Evolutionary conservation across 2,329 filamentous ascomycete species (phyloP), one percentile per base, ranked within the genome.

Genomic region (Dothideomycetes sp.): DNA sequence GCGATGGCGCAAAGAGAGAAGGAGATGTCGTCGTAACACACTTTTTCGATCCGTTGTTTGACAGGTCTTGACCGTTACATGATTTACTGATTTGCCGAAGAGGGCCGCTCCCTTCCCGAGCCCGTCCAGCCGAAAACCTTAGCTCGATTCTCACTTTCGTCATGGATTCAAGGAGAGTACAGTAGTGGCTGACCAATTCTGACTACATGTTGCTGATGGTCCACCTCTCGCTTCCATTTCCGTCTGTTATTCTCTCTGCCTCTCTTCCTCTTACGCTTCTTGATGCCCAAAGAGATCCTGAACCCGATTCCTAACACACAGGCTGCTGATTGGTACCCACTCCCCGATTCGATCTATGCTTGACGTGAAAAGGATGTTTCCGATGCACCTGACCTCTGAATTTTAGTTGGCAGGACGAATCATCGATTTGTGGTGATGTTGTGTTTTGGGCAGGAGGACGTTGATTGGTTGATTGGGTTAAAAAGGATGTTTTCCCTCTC

Each of bases 101-200:
- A 27, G 37, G 30, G 22, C 37, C 37, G 37, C 37, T 40, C 30
- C 37, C 15, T 25, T 23, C 20, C 20, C 36, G 27, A 36, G 7
- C 23, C 34, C 34, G 34, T 22, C 30, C 34, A 24, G 35, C 35
- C 37, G 29, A 30, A 19, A 40, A 40, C 37, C 29, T 40, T 40
- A 30, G 28, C 4, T 24, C 2, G n/a, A n/a, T n/a, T n/a, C n/a
- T n/a, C n/a, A n/a, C n/a, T 7, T 9, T 29, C 27, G 11, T 12
- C 5, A 29, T 9, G 15, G 27, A 29, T 29, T 12, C 27, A 8
- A 29, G 27, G 15, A 5, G 7, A 12, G n/a, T n/a, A n/a, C n/a
- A 17, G 22, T 24, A 24, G 22, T 24, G 22, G 22, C 7, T 11
- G 12, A 7, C 22, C 23, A n/a, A 25, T 19, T 23, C 28, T 27